Base-by-base conservation (phyloP, 2,329 filamentous ascomycete genomes). In the Scedosporium apiospermum region DNA sequence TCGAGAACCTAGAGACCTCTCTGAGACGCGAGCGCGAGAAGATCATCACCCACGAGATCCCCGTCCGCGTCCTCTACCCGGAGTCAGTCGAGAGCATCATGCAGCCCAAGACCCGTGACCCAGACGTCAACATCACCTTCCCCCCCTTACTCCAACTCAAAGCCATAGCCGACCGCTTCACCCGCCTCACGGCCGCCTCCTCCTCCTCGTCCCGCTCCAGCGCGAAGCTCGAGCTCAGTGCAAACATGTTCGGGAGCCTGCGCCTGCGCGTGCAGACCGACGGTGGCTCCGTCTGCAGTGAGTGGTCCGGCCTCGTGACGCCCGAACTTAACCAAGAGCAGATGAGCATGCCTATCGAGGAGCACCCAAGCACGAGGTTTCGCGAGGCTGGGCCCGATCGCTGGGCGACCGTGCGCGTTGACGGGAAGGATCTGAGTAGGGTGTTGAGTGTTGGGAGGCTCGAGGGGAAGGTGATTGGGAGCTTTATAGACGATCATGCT, bases 111-210 rank as follows among this genome's bases (percentile, higher is more conserved):
- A 91, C 93, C 64, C 88, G 91, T 64, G 92, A 96, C 68, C 91
- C 93, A 46, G 95, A 98, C 70, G 93, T 97, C 2, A 90, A 98
- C 75, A 96, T 99, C 70, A 87, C 92, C 62, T 82, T 99, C 3
- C 95, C 95, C 0, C 88, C 91, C 4, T 78, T 99, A 4, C 80
- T 92, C 51, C 93, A 97, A 71, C 81, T 99, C 64, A 97, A 98
- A 72, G 89, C 88, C 66, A 95, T 99, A 65, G 96, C 91, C 3
- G 95, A 99, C 73, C 88, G 95, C 61, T 98, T 98, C 76, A 98
- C 92, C 51, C 93, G 90, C 70, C 84, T 98, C 2, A 91, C 90
- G 3, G 76, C 83, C 58, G 77, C 79, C 23, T 77, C 72, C n/a
- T 68, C 70, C 3, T 65, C 53, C 34, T 42, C 60, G 14, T 57